phyloP scores from a whole-genome alignment of 2,329 filamentous ascomycete species.

The Proliferodiscus dingleyae region DNA sequence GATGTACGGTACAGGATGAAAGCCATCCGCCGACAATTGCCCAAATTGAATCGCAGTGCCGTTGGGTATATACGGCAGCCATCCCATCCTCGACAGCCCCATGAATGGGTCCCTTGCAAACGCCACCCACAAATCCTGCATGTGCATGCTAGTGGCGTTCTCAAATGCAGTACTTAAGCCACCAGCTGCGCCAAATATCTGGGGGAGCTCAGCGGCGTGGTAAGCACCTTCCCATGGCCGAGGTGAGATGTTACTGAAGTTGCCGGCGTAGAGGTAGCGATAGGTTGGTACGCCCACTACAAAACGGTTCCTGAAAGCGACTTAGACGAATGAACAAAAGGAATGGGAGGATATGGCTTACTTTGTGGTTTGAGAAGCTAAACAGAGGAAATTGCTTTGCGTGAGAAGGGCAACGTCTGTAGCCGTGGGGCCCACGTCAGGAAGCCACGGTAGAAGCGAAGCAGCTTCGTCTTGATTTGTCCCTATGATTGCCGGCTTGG shows the following conservation, averaged over 20 bases:
- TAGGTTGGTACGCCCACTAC: conserved; percentile 14
- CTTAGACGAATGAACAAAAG: background rate
- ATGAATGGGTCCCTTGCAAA: conserved; percentile 31
- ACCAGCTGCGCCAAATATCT: conserved; percentile 28
- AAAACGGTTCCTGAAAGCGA: conserved; percentile 4
- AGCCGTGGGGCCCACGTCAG: conserved; percentile 2
- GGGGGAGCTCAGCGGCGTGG: conserved; percentile 30
- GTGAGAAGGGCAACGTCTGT: conserved; percentile 6
- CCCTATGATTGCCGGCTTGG: conserved; percentile 27
- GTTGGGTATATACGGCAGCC: conserved; percentile 9
- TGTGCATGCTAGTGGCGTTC: conserved; percentile 19
- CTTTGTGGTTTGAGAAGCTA: conserved; percentile 12
- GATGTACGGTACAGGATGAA: conserved; percentile 1
- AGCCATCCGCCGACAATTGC: background rate
- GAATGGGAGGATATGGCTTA: background rate
- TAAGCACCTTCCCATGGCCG: conserved; percentile 28
- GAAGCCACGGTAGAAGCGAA: conserved; percentile 17
- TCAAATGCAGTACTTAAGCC: conserved; percentile 23
- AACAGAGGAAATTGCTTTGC: conserved; percentile 8
- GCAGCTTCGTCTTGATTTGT: conserved; percentile 27
- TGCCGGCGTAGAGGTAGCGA: conserved; percentile 32
- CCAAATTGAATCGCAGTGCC: conserved; percentile 12
- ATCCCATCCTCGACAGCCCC: conserved; percentile 19
- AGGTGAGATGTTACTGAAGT: conserved; percentile 31
- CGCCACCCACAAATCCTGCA: conserved; percentile 31